Evolutionary conservation across 371 early-diverging fungal genomes (phyloP), one percentile per base, ranked within the genome.

Genomic region (Dichotomocladium elegans): DNA sequence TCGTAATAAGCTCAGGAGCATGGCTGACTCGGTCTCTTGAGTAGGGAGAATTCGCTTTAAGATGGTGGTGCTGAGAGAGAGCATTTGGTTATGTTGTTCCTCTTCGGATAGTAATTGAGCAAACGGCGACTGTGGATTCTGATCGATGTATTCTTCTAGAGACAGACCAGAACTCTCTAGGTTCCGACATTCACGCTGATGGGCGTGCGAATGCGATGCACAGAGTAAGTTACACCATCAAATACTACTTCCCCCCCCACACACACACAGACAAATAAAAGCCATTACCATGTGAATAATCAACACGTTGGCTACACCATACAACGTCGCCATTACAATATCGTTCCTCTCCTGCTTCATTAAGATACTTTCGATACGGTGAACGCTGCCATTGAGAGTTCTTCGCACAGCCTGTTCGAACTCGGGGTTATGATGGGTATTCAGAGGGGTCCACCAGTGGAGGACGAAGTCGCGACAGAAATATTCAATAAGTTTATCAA

Each of bases 251-350:
- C n/a, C n/a, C n/a, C n/a, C n/a, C n/a, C n/a, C n/a, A n/a, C n/a
- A n/a, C n/a, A n/a, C n/a, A n/a, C n/a, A n/a, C n/a, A n/a, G n/a
- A n/a, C n/a, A n/a, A n/a, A n/a, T n/a, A 29, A 41, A 42, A 27
- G 21, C 3, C n/a, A 27, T 50, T 63, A 73, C 77, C 77, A 77
- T 77, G 45, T 77, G 77, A 54, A 77, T 77, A 50, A 77, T 77
- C 14, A 77, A 47, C 3, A 72, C 72, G 27, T 77, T 77, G 3
- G 77, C 77, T 40, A 72, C 57, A 25, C 74, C 77, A 49, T 74
- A 77, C 3, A 77, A 33, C 2, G 68, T 70, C 10, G 72, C 64
- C 72, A 77, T 68, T 34, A 77, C 68, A 19, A 77, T 54, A 53
- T 77, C 77, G 34, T 77, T 74, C 28, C 70, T 55, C 17, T 77